phyloP scores from a whole-genome alignment of 2,329 filamentous ascomycete genomes.

The Xylaria digitata region DNA sequence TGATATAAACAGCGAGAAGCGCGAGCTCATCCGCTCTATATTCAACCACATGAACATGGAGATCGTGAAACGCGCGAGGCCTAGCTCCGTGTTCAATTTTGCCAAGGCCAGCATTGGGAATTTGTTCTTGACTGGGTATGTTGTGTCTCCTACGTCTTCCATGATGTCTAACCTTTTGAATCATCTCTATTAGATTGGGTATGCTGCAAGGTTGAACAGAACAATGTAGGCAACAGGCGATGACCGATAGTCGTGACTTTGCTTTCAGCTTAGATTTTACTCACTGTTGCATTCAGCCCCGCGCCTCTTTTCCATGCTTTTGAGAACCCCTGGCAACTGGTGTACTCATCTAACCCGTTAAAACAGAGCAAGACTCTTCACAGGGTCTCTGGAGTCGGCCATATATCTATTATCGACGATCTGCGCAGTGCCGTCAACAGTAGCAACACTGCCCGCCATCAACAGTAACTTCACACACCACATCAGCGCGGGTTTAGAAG shows the following conservation, averaged over 20 bases:
- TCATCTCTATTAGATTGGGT: not conserved
- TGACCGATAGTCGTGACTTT: not conserved
- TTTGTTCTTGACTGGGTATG: constrained; percentile 78
- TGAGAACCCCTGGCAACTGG: not conserved
- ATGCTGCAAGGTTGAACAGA: not conserved
- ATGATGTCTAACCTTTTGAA: not conserved
- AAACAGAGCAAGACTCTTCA: constrained; percentile 79
- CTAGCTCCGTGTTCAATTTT: constrained; percentile 81
- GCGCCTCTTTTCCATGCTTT: not conserved
- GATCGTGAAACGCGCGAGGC: constrained; percentile 79
- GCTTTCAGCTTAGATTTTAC: not conserved
- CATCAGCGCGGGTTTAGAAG: constrained; percentile 82
- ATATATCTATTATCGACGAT: constrained; percentile 91
- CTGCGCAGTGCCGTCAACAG: constrained; percentile 80
- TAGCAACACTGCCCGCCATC: constrained; percentile 87
- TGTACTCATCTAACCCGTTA: constrained; percentile 9
- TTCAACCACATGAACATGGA: constrained; percentile 82
- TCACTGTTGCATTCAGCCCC: not conserved
- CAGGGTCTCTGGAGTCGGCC: constrained; percentile 89
- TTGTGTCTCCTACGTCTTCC: not conserved
- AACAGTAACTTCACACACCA: constrained; percentile 97
- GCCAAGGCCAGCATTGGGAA: constrained; percentile 81
- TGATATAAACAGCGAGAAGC: constrained; percentile 75
- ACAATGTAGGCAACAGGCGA: not conserved
- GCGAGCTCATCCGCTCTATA: constrained; percentile 80